A percentile compares a stretch with the other conserved stretches of the same genome.
Conservation (phyloP, 164 flowering plant genomes). For the Vitis labrusca region DNA sequence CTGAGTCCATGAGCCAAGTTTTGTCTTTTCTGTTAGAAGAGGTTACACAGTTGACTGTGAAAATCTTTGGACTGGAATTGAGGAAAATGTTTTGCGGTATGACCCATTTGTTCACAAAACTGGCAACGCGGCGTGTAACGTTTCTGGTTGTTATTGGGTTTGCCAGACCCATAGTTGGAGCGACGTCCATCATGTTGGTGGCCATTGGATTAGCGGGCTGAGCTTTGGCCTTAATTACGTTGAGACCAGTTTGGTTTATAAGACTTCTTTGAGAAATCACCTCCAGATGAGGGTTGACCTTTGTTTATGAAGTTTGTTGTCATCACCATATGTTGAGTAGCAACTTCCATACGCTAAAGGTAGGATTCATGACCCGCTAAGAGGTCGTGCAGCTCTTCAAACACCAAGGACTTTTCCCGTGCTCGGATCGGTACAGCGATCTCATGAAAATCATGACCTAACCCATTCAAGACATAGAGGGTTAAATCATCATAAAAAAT, state of each 20-base stretch:
- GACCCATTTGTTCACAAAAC: not conserved
- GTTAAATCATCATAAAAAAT: no score
- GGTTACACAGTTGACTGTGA: no score
- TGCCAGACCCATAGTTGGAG: not conserved
- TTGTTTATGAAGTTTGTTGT: not conserved
- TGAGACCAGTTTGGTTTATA: no score
- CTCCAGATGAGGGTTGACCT: no score
- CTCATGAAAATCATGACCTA: not conserved
- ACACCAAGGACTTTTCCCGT: not conserved
- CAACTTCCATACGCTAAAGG: not conserved
- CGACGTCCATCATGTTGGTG: not conserved
- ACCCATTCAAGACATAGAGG: not conserved
- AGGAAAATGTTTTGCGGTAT: no score
- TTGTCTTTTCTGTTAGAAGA: no score
- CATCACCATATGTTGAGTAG: not conserved
- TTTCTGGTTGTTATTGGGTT: not conserved
- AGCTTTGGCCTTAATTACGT: no score
- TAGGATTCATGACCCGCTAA: not conserved
- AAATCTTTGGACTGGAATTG: no score
- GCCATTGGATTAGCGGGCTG: not conserved
- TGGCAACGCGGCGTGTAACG: not conserved
- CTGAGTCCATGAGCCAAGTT: no score
- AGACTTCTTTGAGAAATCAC: no score
- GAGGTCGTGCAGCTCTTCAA: conserved; percentile 4
- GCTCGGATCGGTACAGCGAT: not conserved